Evolutionary conservation across 305 asterid genomes (phyloP).

Genomic region (Fraxinus dipetala): DNA sequence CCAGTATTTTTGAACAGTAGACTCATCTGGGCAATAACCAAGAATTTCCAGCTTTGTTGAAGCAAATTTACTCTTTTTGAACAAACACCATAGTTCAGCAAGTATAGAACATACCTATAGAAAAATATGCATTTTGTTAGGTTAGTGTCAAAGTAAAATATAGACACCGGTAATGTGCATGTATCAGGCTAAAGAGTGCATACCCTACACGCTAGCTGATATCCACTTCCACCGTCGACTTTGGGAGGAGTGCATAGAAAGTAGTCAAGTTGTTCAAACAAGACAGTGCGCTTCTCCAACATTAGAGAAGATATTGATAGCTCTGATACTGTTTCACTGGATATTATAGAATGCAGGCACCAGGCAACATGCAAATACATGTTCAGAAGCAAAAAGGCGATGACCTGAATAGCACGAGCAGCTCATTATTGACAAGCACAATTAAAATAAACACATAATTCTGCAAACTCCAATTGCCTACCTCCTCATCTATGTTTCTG

Average conservation of each 20-base stretch:
- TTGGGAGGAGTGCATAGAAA: conserved; percentile 42
- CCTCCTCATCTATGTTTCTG: conserved; percentile 86
- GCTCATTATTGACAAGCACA: conserved; percentile 25
- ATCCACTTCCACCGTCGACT: conserved; percentile 43
- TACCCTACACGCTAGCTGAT: conserved; percentile 79
- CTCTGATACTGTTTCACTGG: conserved; percentile 67
- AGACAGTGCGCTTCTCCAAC: conserved; percentile 52
- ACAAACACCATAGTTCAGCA: conserved; percentile 83
- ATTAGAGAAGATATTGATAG: conserved; percentile 55
- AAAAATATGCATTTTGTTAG: conserved; percentile 22
- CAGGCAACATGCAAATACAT: conserved; percentile 91
- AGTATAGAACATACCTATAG: conserved; percentile 70
- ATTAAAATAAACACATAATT: conserved; percentile 12
- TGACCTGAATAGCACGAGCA: conserved; percentile 54
- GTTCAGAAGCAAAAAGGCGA: conserved; percentile 78
- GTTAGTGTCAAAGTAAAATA: conserved; percentile 24
- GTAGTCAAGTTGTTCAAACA: conserved; percentile 77
- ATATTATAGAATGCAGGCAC: conserved; percentile 65
- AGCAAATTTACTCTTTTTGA: conserved; percentile 58
- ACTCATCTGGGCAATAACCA: conserved; percentile 62
- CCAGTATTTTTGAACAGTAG: conserved; percentile 69
- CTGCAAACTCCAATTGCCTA: conserved; percentile 28
- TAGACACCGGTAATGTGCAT: background rate
- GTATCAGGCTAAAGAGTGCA: conserved; percentile 24
- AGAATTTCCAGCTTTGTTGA: conserved; percentile 65